Evolutionary conservation across 2,329 filamentous ascomycete species (phyloP).

Genomic region (Arthrobotrys entomopaga): DNA sequence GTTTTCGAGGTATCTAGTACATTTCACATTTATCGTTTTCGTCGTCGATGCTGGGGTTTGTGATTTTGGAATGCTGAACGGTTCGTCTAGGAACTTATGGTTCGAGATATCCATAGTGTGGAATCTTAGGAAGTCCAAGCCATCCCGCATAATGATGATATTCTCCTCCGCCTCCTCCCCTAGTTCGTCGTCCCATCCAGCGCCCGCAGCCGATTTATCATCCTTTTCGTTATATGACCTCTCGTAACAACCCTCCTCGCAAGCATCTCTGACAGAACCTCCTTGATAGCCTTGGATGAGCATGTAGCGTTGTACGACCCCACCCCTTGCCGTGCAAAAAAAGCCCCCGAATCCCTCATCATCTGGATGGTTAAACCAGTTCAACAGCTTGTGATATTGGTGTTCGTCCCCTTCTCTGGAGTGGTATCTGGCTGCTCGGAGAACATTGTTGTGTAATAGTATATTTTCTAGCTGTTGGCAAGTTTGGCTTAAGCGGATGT

Average conservation of each 20-base stretch:
- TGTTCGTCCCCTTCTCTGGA: neutral
- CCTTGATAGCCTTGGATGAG: neutral
- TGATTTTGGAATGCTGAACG: neutral
- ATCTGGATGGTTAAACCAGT: neutral
- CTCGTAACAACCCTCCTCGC: neutral
- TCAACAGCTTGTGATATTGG: neutral
- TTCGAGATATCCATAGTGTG: neutral
- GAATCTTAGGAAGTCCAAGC: neutral
- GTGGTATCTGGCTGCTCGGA: neutral
- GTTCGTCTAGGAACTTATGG: neutral
- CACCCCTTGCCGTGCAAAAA: neutral
- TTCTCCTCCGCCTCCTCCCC: conserved; percentile 4
- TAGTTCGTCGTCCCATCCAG: neutral
- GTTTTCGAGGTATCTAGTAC: too few species aligned
- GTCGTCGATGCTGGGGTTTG: neutral
- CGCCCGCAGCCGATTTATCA: neutral
- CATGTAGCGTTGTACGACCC: neutral
- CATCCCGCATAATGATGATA: neutral
- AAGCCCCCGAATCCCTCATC: neutral
- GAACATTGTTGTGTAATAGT: neutral
- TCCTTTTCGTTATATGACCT: neutral
- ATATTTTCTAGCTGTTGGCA: conserved; percentile 4
- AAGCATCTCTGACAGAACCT: neutral
- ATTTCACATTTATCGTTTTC: neutral
- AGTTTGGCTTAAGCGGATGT: neutral